phyloP scores from a whole-genome alignment of 306 rosid genomes.

The Dryas drummondii region DNA sequence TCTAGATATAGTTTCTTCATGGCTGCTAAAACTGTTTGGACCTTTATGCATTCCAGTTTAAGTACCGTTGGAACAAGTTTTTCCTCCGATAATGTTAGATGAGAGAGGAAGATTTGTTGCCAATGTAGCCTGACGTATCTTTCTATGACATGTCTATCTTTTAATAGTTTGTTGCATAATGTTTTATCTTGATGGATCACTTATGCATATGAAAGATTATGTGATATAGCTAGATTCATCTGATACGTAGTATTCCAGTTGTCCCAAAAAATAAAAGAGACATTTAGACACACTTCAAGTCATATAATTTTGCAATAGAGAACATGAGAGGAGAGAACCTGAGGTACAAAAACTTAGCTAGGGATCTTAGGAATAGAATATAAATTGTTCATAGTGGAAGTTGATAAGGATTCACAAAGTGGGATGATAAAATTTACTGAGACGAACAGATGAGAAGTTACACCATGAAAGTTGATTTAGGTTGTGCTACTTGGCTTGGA shows the following conservation, averaged over 20 bases:
- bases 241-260: too few relatives aligned
- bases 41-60: background rate
- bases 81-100: background rate
- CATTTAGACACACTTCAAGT: background rate
- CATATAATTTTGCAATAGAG: background rate
- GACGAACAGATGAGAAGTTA: too few relatives aligned
- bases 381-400: background rate
- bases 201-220: background rate
- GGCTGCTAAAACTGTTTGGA: constrained; percentile 1
- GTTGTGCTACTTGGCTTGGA: too few relatives aligned
- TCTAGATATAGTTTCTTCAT: background rate
- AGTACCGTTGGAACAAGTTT: constrained; percentile 1
- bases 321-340: background rate
- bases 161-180: background rate
- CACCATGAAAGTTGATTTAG: too few relatives aligned
- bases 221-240: background rate
- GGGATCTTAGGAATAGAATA: background rate
- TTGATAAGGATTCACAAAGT: background rate
- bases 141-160: background rate
- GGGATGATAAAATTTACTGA: too few relatives aligned
- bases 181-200: background rate
- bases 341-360: background rate
- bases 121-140: background rate
- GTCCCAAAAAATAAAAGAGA: too few relatives aligned
- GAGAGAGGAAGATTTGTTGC: background rate